Evolutionary conservation across 169 alveolate species (phyloP).

Genomic region (Plasmodium gallinaceum): DNA sequence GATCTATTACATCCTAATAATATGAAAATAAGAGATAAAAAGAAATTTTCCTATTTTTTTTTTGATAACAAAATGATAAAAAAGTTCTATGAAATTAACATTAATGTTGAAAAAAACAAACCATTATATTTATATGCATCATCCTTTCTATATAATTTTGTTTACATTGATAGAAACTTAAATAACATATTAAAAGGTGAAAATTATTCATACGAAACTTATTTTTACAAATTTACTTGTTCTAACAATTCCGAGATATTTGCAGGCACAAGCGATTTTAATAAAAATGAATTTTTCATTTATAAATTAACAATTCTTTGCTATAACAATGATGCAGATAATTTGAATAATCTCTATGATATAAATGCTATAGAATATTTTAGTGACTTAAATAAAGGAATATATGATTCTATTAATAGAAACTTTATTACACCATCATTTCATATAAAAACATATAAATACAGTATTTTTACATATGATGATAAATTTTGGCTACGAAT

Average conservation of each 20-base stretch:
- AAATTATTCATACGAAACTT: slow-evolving; percentile 38
- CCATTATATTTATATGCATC: slow-evolving; percentile 45
- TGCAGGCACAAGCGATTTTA: slow-evolving; percentile 12
- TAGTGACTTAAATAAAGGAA: not conserved
- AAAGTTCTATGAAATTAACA: slow-evolving; percentile 28
- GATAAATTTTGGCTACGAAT: slow-evolving; percentile 21
- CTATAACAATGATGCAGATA: not conserved
- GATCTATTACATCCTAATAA: slow-evolving; percentile 31
- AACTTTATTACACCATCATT: slow-evolving; percentile 36
- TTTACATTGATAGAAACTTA: slow-evolving; percentile 19
- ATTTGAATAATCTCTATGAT: slow-evolving; percentile 11
- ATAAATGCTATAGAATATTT: slow-evolving; percentile 8
- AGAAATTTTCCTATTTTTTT: not conserved
- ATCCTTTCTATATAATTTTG: slow-evolving; percentile 22
- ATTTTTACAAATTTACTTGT: slow-evolving; percentile 38
- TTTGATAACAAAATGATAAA: not conserved
- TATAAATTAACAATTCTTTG: slow-evolving; percentile 20
- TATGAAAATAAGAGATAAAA: slow-evolving; percentile 4
- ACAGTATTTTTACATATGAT: slow-evolving; percentile 24
- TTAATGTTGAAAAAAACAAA: slow-evolving; percentile 8
- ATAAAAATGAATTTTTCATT: not conserved
- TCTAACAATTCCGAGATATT: slow-evolving; percentile 6
- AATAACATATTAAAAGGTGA: slow-evolving; percentile 36
- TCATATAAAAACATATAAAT: slow-evolving; percentile 14
- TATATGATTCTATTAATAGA: not conserved